Conservation (phyloP, 2,329 filamentous ascomycete genomes). For the Whalleya microplaca region DNA sequence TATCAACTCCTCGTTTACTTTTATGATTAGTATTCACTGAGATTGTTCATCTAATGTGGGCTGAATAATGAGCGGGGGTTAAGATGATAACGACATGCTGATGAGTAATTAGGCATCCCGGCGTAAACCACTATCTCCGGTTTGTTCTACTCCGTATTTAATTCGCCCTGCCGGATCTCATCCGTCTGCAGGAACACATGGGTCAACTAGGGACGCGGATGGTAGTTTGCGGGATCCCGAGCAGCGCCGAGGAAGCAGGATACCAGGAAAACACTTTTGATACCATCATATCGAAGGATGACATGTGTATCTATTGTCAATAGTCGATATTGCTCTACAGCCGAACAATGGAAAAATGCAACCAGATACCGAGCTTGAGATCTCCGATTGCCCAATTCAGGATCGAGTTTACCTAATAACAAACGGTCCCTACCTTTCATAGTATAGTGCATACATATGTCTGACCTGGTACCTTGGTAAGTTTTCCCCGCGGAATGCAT, state of each 20-base stretch:
- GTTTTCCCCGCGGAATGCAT: constrained; percentile 27
- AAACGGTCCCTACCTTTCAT: background rate
- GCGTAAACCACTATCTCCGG: constrained; percentile 12
- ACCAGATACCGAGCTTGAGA: background rate
- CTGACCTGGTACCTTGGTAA: background rate
- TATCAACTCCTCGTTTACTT: too few relatives aligned
- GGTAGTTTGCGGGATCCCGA: too few relatives aligned
- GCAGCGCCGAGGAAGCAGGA: too few relatives aligned
- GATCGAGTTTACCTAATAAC: background rate
- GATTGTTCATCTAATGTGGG: background rate
- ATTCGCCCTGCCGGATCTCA: constrained; percentile 9
- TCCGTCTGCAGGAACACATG: constrained; percentile 17
- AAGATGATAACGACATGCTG: constrained; percentile 7
- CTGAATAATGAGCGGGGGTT: background rate
- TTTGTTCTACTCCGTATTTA: constrained; percentile 1
- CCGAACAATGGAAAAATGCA: too few relatives aligned
- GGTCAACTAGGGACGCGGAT: too few relatives aligned
- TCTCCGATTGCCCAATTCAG: background rate
- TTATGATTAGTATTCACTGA: background rate
- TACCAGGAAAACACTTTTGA: background rate
- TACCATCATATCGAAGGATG: too few relatives aligned
- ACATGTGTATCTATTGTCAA: too few relatives aligned
- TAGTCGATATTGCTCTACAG: too few relatives aligned
- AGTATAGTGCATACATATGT: too few relatives aligned
- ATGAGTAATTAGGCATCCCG: constrained; percentile 17